phyloP scores from a whole-genome alignment of 768 basidiomycete genomes.

The Boletus tomentosulus region DNA sequence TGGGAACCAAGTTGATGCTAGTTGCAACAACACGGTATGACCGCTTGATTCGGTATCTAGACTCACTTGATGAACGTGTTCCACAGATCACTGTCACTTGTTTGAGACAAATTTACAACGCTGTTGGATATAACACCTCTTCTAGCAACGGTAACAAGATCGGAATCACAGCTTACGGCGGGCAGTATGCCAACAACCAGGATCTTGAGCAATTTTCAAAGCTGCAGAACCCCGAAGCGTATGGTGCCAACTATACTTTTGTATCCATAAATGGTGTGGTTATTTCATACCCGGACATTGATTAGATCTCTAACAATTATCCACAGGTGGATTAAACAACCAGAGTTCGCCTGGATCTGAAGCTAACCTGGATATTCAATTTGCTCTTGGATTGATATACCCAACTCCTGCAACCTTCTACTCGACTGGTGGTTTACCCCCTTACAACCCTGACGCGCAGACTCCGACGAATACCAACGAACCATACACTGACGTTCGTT shows the following conservation, averaged over 20 bases:
- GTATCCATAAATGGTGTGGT: slow-evolving; percentile 51
- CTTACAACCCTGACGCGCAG: slow-evolving; percentile 46
- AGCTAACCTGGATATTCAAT: slow-evolving; percentile 66
- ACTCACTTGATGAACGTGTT: not conserved
- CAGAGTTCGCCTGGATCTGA: slow-evolving; percentile 60
- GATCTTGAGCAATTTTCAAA: slow-evolving; percentile 52
- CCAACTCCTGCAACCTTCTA: slow-evolving; percentile 59
- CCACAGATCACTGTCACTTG: slow-evolving; percentile 49
- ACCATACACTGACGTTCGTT: slow-evolving; percentile 42
- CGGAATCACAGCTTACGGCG: slow-evolving; percentile 52
- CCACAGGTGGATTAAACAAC: slow-evolving; percentile 54
- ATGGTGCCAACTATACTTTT: slow-evolving; percentile 45
- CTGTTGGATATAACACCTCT: slow-evolving; percentile 42
- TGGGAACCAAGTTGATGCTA: slow-evolving; percentile 41
- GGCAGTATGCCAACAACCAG: slow-evolving; percentile 47
- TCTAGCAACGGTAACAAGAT: slow-evolving; percentile 45
- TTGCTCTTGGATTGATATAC: slow-evolving; percentile 26
- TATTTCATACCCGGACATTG: not conserved
- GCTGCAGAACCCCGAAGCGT: slow-evolving; percentile 25
- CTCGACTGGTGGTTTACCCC: slow-evolving; percentile 59
- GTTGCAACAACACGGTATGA: slow-evolving; percentile 39
- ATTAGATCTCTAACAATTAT: slow-evolving; percentile 7
- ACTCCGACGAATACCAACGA: slow-evolving; percentile 45
- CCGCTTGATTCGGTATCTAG: not conserved
- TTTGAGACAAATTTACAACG: slow-evolving; percentile 53